Evolutionary conservation across 1,284 basidiomycete genomes (phyloP), one percentile per base, ranked within the genome.

Genomic region (Cystobasidium slooffiae): DNA sequence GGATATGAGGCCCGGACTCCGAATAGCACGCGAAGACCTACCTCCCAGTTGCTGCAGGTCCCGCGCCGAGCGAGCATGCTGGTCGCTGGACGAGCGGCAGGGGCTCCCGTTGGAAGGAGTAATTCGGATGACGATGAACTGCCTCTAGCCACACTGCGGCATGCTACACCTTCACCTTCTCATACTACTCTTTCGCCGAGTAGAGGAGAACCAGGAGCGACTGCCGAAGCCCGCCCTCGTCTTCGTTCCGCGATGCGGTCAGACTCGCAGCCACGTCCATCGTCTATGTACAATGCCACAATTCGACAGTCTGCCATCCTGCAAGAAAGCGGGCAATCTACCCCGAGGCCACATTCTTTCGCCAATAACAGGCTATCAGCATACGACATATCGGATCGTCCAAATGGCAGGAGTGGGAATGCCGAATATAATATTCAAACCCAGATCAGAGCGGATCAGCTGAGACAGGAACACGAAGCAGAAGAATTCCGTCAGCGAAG

Each of bases 161-260:
- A n/a, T 18, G 7, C 22, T 4, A 55, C 53, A 31, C 53, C 53
- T 31, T 31, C 53, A 44, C 24, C 37, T 7, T 7, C 14, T 3
- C 20, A 6, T 24, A n/a, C n/a, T n/a, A n/a, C n/a, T n/a, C n/a
- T n/a, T n/a, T n/a, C n/a, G n/a, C n/a, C n/a, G n/a, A n/a, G n/a
- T n/a, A n/a, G n/a, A n/a, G 24, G 6, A 47, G 12, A 12, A 22
- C 20, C 9, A 31, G 44, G 1, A 6, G 20, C 22, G 43, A 12
- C n/a, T 24, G 2, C 44, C 61, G n/a, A 63, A 31, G 37, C 61
- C 0, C 37, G 61, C 24, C 61, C 56, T 41, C 61, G 44, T 7
- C n/a, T 46, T n/a, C 14, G 46, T 16, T 63, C 61, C n/a, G 56
- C 56, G 7, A 59, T 59, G 56, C 56, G 56, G 1, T 59, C 56